Base-by-base conservation (phyloP, 306 rosid species). In the Fragaria ananassa region DNA sequence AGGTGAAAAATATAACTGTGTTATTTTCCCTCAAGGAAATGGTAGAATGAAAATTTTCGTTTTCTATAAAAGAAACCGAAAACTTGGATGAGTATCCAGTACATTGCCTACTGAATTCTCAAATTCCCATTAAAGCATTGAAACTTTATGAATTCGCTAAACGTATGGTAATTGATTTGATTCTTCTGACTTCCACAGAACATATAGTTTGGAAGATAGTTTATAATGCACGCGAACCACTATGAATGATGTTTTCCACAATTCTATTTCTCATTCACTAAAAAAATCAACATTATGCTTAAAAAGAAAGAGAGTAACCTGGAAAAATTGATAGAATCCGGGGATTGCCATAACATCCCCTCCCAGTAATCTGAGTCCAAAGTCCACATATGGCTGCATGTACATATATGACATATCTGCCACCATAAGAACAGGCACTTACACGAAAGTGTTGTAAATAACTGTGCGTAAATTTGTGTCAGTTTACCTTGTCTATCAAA, bases 401-500 rank as follows among this genome's bases (percentile, higher is more conserved):
- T 19, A n/a, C 81, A 80, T 27, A 31, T 27, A n/a, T 37, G 17
- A 15, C 34, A 37, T 39, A 49, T 57, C 77, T 39, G 68, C 56
- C 42, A 39, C 53, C 53, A 42, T 57, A 39, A 73, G 68, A 47
- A 15, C 54, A 73, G 46, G 23, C 56, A 73, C 68, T 27, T 10
- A 10, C 44, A 65, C 3, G 3, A 2, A 63, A 65, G 70, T 8
- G 39, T 6, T 63, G 5, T 17, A 42, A 58, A 58, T 13, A 6
- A 58, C 19, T 8, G 25, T 12, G 37, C 25, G 23, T 35, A 54
- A 47, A 54, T 39, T 45, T 35, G 47, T 7, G 8, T 68, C 47
- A 45, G 7, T 14, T 53, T 71, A 83, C 83, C 86, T 83, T 83
- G 37, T 79, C 86, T 46, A 79, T 72, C 81, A 83, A 63, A n/a